Base-by-base conservation (phyloP, 768 basidiomycete species). In the Leucocoprinus leucothites region DNA sequence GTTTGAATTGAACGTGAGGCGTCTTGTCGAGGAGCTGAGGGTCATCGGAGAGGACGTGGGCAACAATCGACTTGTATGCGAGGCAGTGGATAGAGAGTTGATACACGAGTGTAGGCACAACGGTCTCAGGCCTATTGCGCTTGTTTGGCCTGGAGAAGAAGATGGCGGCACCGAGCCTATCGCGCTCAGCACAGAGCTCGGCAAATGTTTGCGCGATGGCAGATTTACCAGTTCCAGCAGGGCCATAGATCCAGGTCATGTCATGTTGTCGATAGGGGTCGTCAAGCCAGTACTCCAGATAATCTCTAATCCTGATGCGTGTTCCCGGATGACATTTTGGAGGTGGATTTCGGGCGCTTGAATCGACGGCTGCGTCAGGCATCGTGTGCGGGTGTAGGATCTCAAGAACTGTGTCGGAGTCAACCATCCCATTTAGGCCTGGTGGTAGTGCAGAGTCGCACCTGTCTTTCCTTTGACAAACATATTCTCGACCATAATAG, bases 241-340 rank as follows among this genome's bases (percentile, higher is more conserved):
- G 31, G 6, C 31, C 31, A 31, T 21, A 31, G 8, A 57, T 25
- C 56, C 48, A 51, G 25, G 35, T 36, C 4, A 43, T 19, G 9
- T 57, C 38, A 48, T 25, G 35, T 22, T 49, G 40, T 3, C 40
- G 14, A 8, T 7, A 7, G 14, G 40, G 14, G 16, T 41, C 40
- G 40, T 31, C 31, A 5, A 31, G 31, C 31, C 31, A 31, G n/a
- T n/a, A n/a, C n/a, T n/a, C n/a, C n/a, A n/a, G n/a, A n/a, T n/a
- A n/a, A n/a, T n/a, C n/a, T n/a, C n/a, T n/a, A n/a, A n/a, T n/a
- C n/a, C n/a, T n/a, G n/a, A n/a, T n/a, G n/a, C 65, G 59, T 3
- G 65, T 64, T 21, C 56, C 57, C 14, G 57, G 59, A 36, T 63
- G 59, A 52, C 65, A 66, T n/a, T 42, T 55, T 2, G 61, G 60